Conservation (phyloP, 2,329 filamentous ascomycete species). For the Cytospora piceae region DNA sequence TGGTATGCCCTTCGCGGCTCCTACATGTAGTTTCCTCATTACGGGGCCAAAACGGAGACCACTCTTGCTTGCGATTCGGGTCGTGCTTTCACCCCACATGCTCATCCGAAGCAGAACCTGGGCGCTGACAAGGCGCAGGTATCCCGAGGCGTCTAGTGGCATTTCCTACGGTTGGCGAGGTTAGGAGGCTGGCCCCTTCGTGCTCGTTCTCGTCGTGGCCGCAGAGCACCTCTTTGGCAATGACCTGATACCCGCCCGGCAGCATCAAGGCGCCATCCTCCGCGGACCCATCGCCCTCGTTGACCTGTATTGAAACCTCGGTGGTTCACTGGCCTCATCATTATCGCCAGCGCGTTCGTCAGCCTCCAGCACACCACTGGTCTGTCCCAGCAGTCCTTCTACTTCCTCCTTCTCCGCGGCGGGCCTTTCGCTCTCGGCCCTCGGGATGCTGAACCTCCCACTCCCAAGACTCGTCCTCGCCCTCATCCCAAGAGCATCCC, state of each 20-base stretch:
- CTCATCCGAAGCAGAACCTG: not conserved
- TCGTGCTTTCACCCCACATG: not conserved
- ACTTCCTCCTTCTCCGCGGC: slow-evolving; percentile 19
- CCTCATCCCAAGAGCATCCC: slow-evolving; percentile 40
- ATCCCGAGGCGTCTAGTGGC: not conserved
- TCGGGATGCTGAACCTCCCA: not conserved
- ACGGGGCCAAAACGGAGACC: not conserved
- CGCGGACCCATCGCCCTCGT: slow-evolving; percentile 40
- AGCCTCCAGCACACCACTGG: slow-evolving; percentile 39
- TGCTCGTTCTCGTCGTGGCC: not conserved
- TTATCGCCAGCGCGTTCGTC: slow-evolving; percentile 48
- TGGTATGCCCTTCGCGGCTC: not conserved
- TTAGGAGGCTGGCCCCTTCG: not conserved
- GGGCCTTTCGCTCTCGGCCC: slow-evolving; percentile 5
- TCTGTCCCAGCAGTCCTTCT: slow-evolving; percentile 19
- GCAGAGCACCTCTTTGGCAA: not conserved
- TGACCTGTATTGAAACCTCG: slow-evolving; percentile 48
- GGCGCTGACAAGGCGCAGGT: not conserved
- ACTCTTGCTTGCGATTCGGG: not conserved
- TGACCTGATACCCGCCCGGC: not conserved
- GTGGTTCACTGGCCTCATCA: slow-evolving; percentile 39
- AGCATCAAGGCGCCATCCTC: slow-evolving; percentile 14
- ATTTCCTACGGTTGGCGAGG: not conserved
- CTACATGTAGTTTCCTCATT: not conserved
- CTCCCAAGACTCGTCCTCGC: slow-evolving; percentile 33